Evolutionary conservation across 2,329 filamentous ascomycete species (phyloP), one percentile per base, ranked within the genome.

Genomic region (Ophiosphaerella herpotricha): DNA sequence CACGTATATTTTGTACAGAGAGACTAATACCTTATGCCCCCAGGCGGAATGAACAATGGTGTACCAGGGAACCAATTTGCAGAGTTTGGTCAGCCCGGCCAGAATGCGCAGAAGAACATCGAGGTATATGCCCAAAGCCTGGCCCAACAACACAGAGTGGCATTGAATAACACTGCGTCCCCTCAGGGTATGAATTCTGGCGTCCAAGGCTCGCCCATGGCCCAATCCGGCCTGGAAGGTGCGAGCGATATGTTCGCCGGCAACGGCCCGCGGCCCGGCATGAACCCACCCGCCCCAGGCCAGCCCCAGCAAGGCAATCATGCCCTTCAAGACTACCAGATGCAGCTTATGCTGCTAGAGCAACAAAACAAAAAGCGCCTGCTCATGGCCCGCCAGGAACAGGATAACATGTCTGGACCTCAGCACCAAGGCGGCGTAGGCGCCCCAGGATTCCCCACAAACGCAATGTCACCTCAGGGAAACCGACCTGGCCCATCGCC

Each of bases 351-450:
- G 89, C 76, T 92, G 42, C 81, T 93, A 13, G 89, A 93, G 74
- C 89, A 92, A 74, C 89, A 93, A 74, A 93, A 93, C 64, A 93
- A 92, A 80, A 92, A 91, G 74, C 81, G 89, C 14, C 79, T 93
- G 41, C 85, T 91, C 79, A 91, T 91, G 88, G 89, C 89, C 33
- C 85, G 89, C 14, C 88, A 86, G 74, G 85, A 91, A 69, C 89
- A 93, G 72, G 90, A 92, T 56, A 84, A 77, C 66, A 81, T 86
- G 72, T 72, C 77, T 51, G 80, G 79, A 43, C 79, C 80, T 18
- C 77, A 78, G 46, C 74, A 68, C 21, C 72, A 73, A 43, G 68
- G 70, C 46, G 82, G 80, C 38, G 82, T 52, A 24, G 82, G 75
- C 11, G 75, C 41, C 70, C 80, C 50, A 72, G 79, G 50, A 78